Base-by-base conservation (phyloP, 2,329 filamentous ascomycete genomes). In the Ceratocystis diversiconidia region DNA sequence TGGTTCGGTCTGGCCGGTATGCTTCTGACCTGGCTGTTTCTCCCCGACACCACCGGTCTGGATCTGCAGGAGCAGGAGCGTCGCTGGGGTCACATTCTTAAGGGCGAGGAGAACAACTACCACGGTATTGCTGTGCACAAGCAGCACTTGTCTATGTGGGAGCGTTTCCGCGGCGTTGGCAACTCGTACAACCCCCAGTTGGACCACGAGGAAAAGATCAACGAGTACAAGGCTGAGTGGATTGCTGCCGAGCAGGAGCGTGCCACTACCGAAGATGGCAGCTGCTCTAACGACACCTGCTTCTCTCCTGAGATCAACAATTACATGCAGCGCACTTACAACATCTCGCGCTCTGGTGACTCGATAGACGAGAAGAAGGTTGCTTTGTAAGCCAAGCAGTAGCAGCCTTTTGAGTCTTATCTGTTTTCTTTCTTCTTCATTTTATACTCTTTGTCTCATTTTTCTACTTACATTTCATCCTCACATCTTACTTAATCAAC, bases 51-150 rank as follows among this genome's bases (percentile, higher is more conserved):
- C 71, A 96, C 92, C 8, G 92, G 92, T 66, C 87, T 97, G 48
- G 92, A 97, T 74, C 85, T 97, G 69, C 95, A 96, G 81, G 92
- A 97, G 76, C 92, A 96, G 78, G 92, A 97, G 78, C 89, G 92
- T 69, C 86, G 92, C 72, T 97, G 92, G 92, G 77, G 81, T 66
- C 96, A 87, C 77, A 90, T 97, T 74, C 87, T 90, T 67, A 79
- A 84, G 2, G 91, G 90, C 68, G 85, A 85, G 68, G 86, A 86
- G 70, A 69, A 84, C 36, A 90, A 96, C 61, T 97, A 97, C 79
- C 92, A 96, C 77, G 92, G 92, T 70, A 86, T 96, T 64, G 92
- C 92, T 68, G 85, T 97, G 67, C 91, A 97, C 79, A 87, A 90
- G 61, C 84, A 88, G 74, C 92, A 97, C 73, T 78, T 97, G 69